Evolutionary conservation across 2,329 filamentous ascomycete genomes (phyloP).

Genomic region (Torrubiellomyces zombiae): DNA sequence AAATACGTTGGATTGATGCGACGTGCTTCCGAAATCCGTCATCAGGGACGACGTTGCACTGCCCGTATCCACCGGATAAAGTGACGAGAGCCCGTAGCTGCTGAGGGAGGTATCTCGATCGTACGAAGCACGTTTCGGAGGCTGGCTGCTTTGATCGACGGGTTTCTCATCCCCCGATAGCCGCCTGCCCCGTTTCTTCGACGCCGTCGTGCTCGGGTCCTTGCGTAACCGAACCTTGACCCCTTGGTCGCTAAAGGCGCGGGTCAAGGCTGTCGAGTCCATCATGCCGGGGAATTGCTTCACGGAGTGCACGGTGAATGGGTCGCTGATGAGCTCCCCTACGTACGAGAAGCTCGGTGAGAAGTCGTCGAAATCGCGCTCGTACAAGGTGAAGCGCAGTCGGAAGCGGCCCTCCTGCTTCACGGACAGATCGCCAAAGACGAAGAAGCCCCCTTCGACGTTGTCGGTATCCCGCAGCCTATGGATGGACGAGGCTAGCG

Average conservation of each 20-base stretch:
- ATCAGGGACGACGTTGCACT: too few species aligned
- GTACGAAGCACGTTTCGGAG: slow-evolving; percentile 8
- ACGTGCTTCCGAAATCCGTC: too few species aligned
- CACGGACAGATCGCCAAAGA: slow-evolving; percentile 79
- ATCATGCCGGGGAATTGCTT: slow-evolving; percentile 67
- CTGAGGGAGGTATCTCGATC: slow-evolving; percentile 6
- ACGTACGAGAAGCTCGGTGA: slow-evolving; percentile 8
- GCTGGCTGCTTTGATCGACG: too few species aligned
- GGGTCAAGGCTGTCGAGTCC: slow-evolving; percentile 66
- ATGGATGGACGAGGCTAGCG: slow-evolving; percentile 65
- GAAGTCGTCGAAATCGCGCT: slow-evolving; percentile 14
- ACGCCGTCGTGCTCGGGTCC: slow-evolving; percentile 48
- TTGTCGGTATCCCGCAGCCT: slow-evolving; percentile 65
- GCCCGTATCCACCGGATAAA: too few species aligned
- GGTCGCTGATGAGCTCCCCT: slow-evolving; percentile 28
- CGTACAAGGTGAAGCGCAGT: slow-evolving; percentile 60
- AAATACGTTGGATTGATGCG: slow-evolving; percentile 4
- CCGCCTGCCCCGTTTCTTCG: slow-evolving; percentile 27
- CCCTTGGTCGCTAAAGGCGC: slow-evolving; percentile 74
- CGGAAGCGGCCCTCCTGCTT: slow-evolving; percentile 56
- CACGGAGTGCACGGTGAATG: slow-evolving; percentile 47
- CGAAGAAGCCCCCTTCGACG: slow-evolving; percentile 68
- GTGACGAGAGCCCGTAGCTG: slow-evolving; percentile 6
- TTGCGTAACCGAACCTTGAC: slow-evolving; percentile 70
- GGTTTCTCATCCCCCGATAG: too few species aligned